Percentiles rank a stretch among this genome's conserved stretches.
phyloP scores from a whole-genome alignment of 495 filamentous ascomycete genomes.

The Entonaema liquescens region DNA sequence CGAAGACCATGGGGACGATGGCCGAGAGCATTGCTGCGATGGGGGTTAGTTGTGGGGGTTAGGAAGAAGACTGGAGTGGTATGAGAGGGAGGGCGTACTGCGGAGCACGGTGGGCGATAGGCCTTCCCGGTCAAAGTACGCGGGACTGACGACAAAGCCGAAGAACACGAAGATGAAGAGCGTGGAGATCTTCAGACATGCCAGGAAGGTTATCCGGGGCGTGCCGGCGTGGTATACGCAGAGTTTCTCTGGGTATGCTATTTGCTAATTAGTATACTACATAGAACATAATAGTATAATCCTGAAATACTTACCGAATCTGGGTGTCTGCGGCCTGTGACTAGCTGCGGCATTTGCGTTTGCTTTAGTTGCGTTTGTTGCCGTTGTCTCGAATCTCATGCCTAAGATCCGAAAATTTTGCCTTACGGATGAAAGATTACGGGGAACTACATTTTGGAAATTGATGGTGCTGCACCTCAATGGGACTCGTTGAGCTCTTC shows the following conservation, averaged over 20 bases:
- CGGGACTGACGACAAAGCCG: conserved; percentile 66
- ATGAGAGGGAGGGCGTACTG: conserved; percentile 24
- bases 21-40: conserved; percentile 65
- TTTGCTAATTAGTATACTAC: not conserved
- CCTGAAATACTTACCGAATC: conserved; percentile 16
- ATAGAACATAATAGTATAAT: not conserved
- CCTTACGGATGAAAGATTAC: not conserved
- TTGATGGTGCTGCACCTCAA: not conserved
- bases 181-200: conserved; percentile 72
- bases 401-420: conserved; percentile 4
- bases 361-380: not conserved
- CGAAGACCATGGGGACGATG: conserved; percentile 70
- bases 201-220: conserved; percentile 69
- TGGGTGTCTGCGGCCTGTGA: conserved; percentile 6
- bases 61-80: too few relatives aligned
- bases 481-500: conserved; percentile 19
- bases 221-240: conserved; percentile 79
- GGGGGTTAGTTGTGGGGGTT: conserved; percentile 11
- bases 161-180: conserved; percentile 75
- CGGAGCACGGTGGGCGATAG: conserved; percentile 32
- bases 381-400: conserved; percentile 31
- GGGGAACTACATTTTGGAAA: conserved; percentile 4
- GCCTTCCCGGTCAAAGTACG: conserved; percentile 60
- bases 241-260: conserved; percentile 64
- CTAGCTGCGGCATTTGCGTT: conserved; percentile 11